phyloP scores from a whole-genome alignment of 345 rosid genomes.

The Gossypium australe region DNA sequence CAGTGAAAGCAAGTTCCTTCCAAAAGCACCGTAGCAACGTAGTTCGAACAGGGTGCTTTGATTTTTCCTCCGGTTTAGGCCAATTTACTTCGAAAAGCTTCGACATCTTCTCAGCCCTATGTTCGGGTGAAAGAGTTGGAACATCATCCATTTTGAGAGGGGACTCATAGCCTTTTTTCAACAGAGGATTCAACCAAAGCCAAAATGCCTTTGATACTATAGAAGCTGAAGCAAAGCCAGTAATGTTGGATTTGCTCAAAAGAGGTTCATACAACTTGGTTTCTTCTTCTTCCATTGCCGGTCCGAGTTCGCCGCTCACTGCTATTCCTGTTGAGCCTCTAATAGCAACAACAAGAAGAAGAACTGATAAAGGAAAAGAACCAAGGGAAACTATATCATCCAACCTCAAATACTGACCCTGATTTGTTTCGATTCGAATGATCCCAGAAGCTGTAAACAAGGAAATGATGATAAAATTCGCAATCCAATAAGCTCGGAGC shows the following conservation, averaged over 20 bases:
- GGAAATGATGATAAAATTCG: constrained; percentile 32
- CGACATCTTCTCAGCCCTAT: constrained; percentile 73
- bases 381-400: constrained; percentile 55
- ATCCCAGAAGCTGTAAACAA: constrained; percentile 57
- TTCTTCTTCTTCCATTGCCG: constrained; percentile 27
- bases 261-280: constrained; percentile 31
- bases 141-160: constrained; percentile 67
- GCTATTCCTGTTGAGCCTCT: constrained; percentile 68
- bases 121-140: constrained; percentile 71
- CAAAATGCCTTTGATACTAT: constrained; percentile 58
- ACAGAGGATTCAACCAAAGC: constrained; percentile 91
- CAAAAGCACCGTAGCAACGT: constrained; percentile 69
- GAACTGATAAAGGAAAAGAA: constrained; percentile 48
- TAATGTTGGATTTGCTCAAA: constrained; percentile 39
- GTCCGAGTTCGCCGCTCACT: constrained; percentile 24
- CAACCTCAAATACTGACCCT: constrained; percentile 28
- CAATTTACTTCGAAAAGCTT: constrained; percentile 53
- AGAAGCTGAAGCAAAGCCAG: constrained; percentile 71
- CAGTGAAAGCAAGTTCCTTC: constrained; percentile 73
- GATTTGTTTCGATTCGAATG: constrained; percentile 27
- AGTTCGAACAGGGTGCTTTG: constrained; percentile 58
- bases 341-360: constrained; percentile 47
- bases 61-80: constrained; percentile 69
- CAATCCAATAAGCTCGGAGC: constrained; percentile 62
- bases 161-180: constrained; percentile 68